Conservation (phyloP, 2,329 filamentous ascomycete genomes). For the Ceratocystis harringtonii region DNA sequence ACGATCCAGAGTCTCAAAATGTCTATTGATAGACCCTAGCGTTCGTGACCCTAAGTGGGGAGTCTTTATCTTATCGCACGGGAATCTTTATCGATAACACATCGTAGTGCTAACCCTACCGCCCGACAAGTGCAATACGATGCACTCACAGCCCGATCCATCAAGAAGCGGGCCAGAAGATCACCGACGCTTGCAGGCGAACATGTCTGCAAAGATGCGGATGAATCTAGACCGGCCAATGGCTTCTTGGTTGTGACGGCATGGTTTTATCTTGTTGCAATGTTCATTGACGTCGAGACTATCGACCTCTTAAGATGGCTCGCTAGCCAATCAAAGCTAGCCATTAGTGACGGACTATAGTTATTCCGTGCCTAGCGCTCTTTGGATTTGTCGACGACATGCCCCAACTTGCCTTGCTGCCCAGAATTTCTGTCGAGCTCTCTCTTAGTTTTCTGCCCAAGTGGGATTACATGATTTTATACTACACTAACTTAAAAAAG, state of each 20-base stretch:
- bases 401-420: constrained; percentile 22
- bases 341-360: constrained; percentile 20
- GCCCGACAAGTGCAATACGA: background rate
- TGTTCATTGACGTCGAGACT: background rate
- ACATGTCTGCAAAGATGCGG: background rate
- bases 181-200: background rate
- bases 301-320: background rate
- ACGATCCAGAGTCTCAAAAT: too few relatives aligned
- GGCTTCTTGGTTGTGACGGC: too few relatives aligned
- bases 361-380: constrained; percentile 23
- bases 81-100: background rate
- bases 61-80: background rate
- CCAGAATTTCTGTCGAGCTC: background rate
- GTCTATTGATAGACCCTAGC: background rate
- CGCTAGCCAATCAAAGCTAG: background rate
- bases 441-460: background rate
- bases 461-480: background rate
- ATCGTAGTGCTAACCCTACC: background rate
- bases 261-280: background rate
- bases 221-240: background rate
- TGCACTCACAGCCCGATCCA: background rate
- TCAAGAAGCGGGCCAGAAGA: background rate
- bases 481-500: background rate
- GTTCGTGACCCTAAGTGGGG: background rate
- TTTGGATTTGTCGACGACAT: constrained; percentile 25